Base-by-base conservation (phyloP, 306 rosid species). In the Trifolium subterraneum region DNA sequence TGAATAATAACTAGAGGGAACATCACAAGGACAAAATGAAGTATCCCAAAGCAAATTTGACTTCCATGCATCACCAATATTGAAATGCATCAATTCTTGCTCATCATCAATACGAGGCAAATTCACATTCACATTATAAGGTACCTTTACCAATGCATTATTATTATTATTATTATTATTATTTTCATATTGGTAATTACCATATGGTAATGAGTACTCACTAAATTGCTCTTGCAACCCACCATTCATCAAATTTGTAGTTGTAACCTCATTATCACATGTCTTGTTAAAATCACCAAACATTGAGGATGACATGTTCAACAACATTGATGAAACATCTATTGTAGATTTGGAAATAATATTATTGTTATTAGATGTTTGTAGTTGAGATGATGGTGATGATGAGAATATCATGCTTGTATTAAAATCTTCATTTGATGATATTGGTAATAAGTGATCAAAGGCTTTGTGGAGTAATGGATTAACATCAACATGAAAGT, bases 231-330 rank as follows among this genome's bases (percentile, higher is more conserved):
- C 84, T 71, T 84, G 89, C 27, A 81, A 69, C 51, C 42, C 82
- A 41, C 77, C 72, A 14, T 66, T 60, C 29, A 19, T 71, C 25
- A 83, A 80, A 48, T 69, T 83, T 58, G 80, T 55, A 29, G 65
- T 80, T 61, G 78, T 38, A 48, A 39, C 59, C 61, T 81, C 86
- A 33, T n/a, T n/a, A n/a, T n/a, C n/a, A n/a, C n/a, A n/a, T n/a
- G n/a, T n/a, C n/a, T n/a, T n/a, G n/a, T n/a, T n/a, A n/a, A n/a
- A n/a, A n/a, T 50, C 13, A 79, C 87, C 85, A n/a, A 84, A 76
- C 68, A 88, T 60, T 2, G 97, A 88, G 58, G 97, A 89, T 41
- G 97, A 84, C 98, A 89, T 91, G 75, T 79, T 91, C 48, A 89
- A 52, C 72, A 87, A 61, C 89, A 88, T 79, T 36, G 98, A 87